phyloP scores from a whole-genome alignment of 257 asterid genomes.

The Fraxinus pennsylvanica region DNA sequence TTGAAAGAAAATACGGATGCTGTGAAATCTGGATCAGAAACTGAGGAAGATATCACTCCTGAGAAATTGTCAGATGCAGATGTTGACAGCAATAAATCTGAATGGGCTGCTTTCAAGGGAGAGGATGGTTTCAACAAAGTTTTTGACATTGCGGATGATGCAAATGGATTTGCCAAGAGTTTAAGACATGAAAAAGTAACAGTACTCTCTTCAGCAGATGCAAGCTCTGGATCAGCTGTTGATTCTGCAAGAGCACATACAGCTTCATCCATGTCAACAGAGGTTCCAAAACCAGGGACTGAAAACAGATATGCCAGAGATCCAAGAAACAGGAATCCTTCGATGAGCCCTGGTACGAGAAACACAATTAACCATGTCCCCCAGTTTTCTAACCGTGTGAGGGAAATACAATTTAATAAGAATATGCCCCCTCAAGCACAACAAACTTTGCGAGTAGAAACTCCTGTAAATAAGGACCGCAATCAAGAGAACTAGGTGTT shows the following conservation, averaged over 20 bases:
- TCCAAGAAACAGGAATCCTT: conserved; percentile 31
- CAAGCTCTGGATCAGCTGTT: conserved; percentile 12
- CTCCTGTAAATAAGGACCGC: conserved; percentile 18
- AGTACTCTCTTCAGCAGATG: conserved; percentile 16
- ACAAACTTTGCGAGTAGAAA: conserved; percentile 27
- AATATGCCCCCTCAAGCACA: conserved; percentile 31
- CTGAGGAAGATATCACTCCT: conserved; percentile 21
- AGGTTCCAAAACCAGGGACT: conserved; percentile 20
- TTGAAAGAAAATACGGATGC: conserved; percentile 26
- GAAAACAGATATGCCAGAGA: conserved; percentile 50
- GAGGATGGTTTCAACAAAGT: conserved; percentile 31
- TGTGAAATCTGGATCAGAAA: conserved; percentile 15
- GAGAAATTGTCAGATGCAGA: conserved; percentile 37
- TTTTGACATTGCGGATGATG: conserved; percentile 33
- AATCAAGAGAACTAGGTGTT: conserved; percentile 31
- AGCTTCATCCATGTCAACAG: conserved; percentile 28
- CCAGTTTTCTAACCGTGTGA: conserved; percentile 24
- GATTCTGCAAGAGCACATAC: conserved; percentile 24
- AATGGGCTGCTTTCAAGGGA: conserved; percentile 35
- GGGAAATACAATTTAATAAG: conserved; percentile 29
- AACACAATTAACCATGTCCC: conserved; percentile 20
- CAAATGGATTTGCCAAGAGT: conserved; percentile 18
- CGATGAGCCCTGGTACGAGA: conserved; percentile 29
- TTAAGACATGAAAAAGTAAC: background rate
- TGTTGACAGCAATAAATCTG: conserved; percentile 28